Percentiles rank a stretch among this genome's conserved stretches.
Evolutionary conservation across 1,139 yeast species (phyloP).

Genomic region (Kurtzmaniella quercitrusa): DNA sequence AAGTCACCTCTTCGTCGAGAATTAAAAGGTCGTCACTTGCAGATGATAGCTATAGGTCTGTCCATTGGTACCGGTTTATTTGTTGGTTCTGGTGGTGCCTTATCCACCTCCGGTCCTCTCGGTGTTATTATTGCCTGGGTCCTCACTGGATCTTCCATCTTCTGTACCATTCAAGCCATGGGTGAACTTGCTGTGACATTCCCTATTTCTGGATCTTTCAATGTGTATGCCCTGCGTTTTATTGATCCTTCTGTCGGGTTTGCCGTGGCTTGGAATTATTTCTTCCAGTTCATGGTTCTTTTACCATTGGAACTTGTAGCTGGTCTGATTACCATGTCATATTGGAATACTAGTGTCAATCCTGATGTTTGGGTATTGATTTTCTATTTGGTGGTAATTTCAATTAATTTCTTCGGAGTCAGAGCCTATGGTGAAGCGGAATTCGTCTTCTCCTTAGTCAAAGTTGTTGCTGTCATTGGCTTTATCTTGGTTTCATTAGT

Average conservation of each 20-base stretch:
- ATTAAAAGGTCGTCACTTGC: conserved; percentile 43
- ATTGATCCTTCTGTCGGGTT: conserved; percentile 34
- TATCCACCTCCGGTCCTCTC: conserved; percentile 59
- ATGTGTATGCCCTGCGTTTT: conserved; percentile 28
- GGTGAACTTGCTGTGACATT: conserved; percentile 32
- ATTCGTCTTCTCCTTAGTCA: conserved; percentile 26
- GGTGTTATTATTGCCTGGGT: conserved; percentile 50
- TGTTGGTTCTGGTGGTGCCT: conserved; percentile 64
- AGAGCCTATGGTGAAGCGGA: conserved; percentile 34
- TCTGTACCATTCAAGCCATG: conserved; percentile 31
- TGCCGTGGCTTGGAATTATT: conserved; percentile 35
- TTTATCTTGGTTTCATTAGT: conserved; percentile 29
- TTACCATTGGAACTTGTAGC: conserved; percentile 31
- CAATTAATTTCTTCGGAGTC: conserved; percentile 32
- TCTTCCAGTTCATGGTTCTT: conserved; percentile 23
- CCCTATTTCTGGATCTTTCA: conserved; percentile 33
- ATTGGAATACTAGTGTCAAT: conserved; percentile 26
- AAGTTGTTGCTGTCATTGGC: conserved; percentile 31
- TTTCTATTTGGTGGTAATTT: conserved; percentile 24
- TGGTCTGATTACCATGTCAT: conserved; percentile 29
- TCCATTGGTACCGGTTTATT: conserved; percentile 58
- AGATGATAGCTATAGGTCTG: conserved; percentile 56
- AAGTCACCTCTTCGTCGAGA: conserved; percentile 27
- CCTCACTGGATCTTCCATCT: conserved; percentile 26
- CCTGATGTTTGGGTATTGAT: conserved; percentile 32